Evolutionary conservation across 83 land plant genomes (phyloP), one percentile per base, ranked within the genome.

Genomic region (Picea mariana): DNA sequence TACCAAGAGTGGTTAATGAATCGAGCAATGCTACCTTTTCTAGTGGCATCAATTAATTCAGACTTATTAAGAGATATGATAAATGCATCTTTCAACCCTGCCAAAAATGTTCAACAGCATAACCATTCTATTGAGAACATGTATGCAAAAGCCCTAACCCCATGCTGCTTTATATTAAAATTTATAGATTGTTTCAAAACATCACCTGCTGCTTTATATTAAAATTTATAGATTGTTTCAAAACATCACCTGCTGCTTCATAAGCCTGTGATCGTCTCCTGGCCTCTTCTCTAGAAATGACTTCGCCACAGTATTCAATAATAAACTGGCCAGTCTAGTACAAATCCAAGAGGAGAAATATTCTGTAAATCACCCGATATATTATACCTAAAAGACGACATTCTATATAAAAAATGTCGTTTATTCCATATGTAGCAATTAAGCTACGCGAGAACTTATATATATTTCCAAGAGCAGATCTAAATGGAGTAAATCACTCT

Each of bases 1-100:
- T 72, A 95, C 98, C 98, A 95, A 63, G 98, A 95, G 79, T 95
- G 98, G 81, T 95, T 95, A 72, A 95, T 95, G 81, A 93, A 95
- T 44, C 98, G 91, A n/a, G 91, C 98, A 82, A 90, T 85, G 85
- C 94, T 95, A 71, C 98, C 95, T 83, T 93, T 93, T 63, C 81
- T 83, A 16, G 98, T 93, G 64, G 98, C 98, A 88, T 95, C 98
- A 83, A 95, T 89, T 27, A 87, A 88, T 81, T 93, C 94, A 82
- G 79, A 60, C 20, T 87, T 92, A 90, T 89, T 85, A 9, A 95
- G 87, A 82, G 87, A 84, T 76, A 95, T 95, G 42, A 95, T 95
- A 82, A 83, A 95, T 47, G 92, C 92, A 90, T 93, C 94, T 68
- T 84, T 90, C 11, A 91, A 68, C 67, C 95, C 97, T 95, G 87